Base-by-base conservation (phyloP, 2,329 filamentous ascomycete genomes). In the Neonectria sp. region DNA sequence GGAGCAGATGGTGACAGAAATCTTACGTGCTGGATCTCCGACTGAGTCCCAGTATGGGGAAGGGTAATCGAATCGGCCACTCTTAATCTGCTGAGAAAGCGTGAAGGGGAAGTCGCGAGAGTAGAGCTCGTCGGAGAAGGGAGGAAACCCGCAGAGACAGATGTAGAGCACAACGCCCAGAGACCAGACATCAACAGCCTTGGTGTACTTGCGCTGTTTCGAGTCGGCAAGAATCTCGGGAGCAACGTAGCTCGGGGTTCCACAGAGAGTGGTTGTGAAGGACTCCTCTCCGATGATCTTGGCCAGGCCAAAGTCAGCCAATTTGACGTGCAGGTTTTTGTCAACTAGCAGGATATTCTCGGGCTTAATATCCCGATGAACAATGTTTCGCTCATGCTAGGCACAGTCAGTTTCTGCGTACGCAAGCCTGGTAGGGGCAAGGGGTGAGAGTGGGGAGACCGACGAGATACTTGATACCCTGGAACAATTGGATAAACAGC, bases 231-330 rank as follows among this genome's bases (percentile, higher is more conserved):
- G 85, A 64, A 99, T 97, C 79, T 99, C 96, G 1, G 96, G 96
- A 1, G 97, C 96, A 68, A 98, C 95, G 79, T 99, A 97, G 80
- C 93, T 96, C 6, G 95, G 96, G n/a, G 96, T 99, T 70, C 96
- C 96, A 79, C 96, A 96, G 70, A 99, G 84, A 1, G 96, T 98
- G 0, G 95, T 98, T 1, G 96, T 98, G 79, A 99, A 99, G 0
- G 95, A 98, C 78, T 98, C 95, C 79, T 99, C 96, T 69, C 97
- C 97, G 72, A 99, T 97, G 72, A 99, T 98, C 83, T 99, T 99
- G 48, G 96, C 95, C 43, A 99, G 87, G 52, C 96, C 96, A 81
- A 99, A 99, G 81, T 99, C 96, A 24, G 95, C 96, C 68, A 99
- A 84, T 82, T 99, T 99, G 70, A 97, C 92, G 66, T 91, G 91